phyloP scores from a whole-genome alignment of 73 alveolate species.

The Uronychia binucleata region DNA sequence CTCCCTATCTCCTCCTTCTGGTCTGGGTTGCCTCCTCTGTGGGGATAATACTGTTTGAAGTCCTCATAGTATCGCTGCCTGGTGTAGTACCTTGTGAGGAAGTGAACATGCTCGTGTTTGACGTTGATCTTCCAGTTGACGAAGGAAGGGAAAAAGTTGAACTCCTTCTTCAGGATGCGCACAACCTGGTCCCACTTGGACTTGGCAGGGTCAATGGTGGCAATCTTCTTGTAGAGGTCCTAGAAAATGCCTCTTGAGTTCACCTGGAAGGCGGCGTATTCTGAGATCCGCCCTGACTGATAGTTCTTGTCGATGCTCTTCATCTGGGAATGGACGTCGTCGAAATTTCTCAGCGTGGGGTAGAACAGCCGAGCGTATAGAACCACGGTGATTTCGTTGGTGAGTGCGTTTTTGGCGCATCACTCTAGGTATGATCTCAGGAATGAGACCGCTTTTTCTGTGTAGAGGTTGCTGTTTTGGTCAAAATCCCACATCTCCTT shows the following conservation, averaged over 20 bases:
- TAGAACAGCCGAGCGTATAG: conserved; percentile 43
- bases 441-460: conserved; percentile 45
- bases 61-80: conserved; percentile 2
- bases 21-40: neutral
- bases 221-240: conserved; percentile 51
- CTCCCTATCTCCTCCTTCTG: neutral
- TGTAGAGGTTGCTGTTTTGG: conserved; percentile 30
- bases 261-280: conserved; percentile 25
- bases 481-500: conserved; percentile 62
- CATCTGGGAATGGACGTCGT: neutral
- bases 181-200: conserved; percentile 40
- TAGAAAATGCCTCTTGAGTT: conserved; percentile 28
- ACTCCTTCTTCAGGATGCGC: conserved; percentile 13
- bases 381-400: conserved; percentile 58
- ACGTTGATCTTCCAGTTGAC: conserved; percentile 45
- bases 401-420: conserved; percentile 2
- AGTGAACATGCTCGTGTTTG: conserved; percentile 10
- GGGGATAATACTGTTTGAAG: neutral
- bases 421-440: conserved; percentile 44
- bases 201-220: conserved; percentile 44
- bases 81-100: conserved; percentile 26
- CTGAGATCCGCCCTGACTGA: conserved; percentile 10
- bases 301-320: neutral
- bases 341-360: conserved; percentile 33
- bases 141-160: conserved; percentile 51